These are phyloP conservation scores for Arachis monticola DNA, from an alignment of 331 rosid genomes.

Conservation along the genomic window DNA sequence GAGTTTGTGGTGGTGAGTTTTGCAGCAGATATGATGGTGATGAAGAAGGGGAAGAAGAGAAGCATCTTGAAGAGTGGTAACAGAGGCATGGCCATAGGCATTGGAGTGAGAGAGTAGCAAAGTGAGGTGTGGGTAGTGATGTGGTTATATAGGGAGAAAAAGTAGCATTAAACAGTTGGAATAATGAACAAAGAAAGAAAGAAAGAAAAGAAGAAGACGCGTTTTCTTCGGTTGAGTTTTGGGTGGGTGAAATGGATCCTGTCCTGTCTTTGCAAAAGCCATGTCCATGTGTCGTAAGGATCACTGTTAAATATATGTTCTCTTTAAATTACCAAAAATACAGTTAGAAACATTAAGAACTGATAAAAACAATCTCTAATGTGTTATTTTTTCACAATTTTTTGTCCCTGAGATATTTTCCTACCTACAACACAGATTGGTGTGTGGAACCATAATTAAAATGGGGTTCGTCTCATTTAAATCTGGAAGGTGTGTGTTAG, in stretches of 20 bases:
- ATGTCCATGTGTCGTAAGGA: background rate
- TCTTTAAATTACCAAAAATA: too few relatives aligned
- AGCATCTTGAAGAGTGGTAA: constrained; percentile 4
- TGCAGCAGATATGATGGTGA: background rate
- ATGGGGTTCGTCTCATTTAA: constrained; percentile 1
- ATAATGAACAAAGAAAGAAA: background rate
- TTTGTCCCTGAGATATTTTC: too few relatives aligned
- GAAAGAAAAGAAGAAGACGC: constrained; percentile 50
- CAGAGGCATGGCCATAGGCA: background rate
- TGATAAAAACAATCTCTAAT: too few relatives aligned
- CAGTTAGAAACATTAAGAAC: too few relatives aligned
- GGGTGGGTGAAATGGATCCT: constrained; percentile 12
- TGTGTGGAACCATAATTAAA: background rate
- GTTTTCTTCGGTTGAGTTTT: constrained; percentile 54
- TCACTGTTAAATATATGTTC: too few relatives aligned
- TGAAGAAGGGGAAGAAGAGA: constrained; percentile 29
- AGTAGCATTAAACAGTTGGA: background rate
- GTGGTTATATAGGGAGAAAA: constrained; percentile 33
- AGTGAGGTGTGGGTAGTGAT: background rate
- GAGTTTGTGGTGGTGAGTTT: constrained; percentile 4
- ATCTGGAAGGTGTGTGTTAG: constrained; percentile 39
- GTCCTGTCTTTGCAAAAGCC: constrained; percentile 18
- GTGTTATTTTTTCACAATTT: too few relatives aligned
- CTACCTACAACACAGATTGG: too few relatives aligned
- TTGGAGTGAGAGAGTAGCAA: background rate